phyloP scores from a whole-genome alignment of 2,329 filamentous ascomycete genomes.

The Pestalotiopsis sp. region DNA sequence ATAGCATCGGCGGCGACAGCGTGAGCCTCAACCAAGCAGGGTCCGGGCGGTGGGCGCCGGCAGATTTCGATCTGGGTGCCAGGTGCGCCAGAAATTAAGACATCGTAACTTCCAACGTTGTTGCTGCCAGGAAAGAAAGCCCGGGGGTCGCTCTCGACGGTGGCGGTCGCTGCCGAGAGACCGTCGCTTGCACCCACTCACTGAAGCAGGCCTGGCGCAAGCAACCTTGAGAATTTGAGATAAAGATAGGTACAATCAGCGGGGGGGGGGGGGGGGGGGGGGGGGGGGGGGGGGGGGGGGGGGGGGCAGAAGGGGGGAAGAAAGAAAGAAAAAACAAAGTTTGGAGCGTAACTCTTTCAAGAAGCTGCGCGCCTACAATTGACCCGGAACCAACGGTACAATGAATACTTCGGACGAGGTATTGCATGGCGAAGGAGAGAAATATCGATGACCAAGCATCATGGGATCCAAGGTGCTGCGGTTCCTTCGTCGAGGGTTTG shows the following conservation, averaged over 20 bases:
- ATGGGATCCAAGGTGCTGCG: not conserved
- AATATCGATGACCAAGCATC: not conserved
- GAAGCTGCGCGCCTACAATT: conserved; percentile 5
- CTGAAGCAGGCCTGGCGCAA: not conserved
- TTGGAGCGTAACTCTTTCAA: conserved; percentile 7
- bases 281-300: not conserved
- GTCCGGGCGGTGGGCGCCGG: not conserved
- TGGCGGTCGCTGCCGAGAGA: not conserved
- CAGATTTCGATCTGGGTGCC: not conserved
- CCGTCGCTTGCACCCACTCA: too few species aligned
- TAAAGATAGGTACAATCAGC: not conserved
- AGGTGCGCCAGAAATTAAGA: not conserved
- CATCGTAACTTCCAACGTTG: not conserved
- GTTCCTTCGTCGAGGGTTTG: conserved; percentile 1
- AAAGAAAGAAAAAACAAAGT: conserved; percentile 4
- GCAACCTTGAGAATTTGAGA: not conserved
- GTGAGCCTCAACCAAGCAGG: not conserved
- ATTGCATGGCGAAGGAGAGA: not conserved
- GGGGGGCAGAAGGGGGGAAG: not conserved
- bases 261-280: not conserved
- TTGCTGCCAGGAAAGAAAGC: not conserved
- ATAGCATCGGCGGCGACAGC: not conserved
- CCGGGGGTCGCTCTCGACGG: not conserved
- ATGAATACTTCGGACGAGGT: not conserved
- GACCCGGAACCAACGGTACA: not conserved